These are phyloP conservation scores for Irpex sp. DNA, from an alignment of 1,284 basidiomycete genomes.

Conservation along the genomic window DNA sequence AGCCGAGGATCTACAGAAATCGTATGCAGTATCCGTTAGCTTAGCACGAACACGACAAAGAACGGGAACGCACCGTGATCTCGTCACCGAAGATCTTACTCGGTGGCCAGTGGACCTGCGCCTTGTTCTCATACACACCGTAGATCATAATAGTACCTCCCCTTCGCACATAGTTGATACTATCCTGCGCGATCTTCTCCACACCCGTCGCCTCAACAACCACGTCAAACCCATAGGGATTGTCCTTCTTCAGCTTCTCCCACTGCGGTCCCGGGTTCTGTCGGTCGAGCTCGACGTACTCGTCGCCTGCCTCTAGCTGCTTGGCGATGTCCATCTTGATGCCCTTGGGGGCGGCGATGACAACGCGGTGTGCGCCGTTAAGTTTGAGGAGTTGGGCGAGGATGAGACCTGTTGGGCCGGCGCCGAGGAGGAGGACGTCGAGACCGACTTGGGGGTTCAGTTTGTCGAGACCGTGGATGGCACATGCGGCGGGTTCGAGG, in stretches of 20 bases:
- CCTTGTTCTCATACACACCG: conserved; percentile 53
- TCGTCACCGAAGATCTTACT: conserved; percentile 59
- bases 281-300: conserved; percentile 54
- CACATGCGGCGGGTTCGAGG: conserved; percentile 57
- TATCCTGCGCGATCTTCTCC: conserved; percentile 49
- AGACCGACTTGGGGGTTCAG: conserved; percentile 49
- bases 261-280: conserved; percentile 46
- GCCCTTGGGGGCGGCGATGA: conserved; percentile 49
- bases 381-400: conserved; percentile 56
- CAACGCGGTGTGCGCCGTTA: conserved; percentile 46
- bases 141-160: conserved; percentile 49
- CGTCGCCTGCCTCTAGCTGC: conserved; percentile 45
- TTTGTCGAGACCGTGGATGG: conserved; percentile 59
- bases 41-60: too few relatives aligned
- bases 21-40: too few relatives aligned
- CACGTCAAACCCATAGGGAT: conserved; percentile 59
- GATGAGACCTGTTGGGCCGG: conserved; percentile 51
- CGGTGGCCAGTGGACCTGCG: conserved; percentile 51
- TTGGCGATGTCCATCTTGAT: conserved; percentile 57
- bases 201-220: conserved; percentile 60
- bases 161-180: conserved; percentile 56
- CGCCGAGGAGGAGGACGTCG: conserved; percentile 47
- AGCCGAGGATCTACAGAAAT: too few relatives aligned
- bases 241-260: conserved; percentile 50
- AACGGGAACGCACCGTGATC: conserved; percentile 35